Evolutionary conservation across 805 yeast genomes (phyloP).

Genomic region (Schwanniomyces occidentalis): DNA sequence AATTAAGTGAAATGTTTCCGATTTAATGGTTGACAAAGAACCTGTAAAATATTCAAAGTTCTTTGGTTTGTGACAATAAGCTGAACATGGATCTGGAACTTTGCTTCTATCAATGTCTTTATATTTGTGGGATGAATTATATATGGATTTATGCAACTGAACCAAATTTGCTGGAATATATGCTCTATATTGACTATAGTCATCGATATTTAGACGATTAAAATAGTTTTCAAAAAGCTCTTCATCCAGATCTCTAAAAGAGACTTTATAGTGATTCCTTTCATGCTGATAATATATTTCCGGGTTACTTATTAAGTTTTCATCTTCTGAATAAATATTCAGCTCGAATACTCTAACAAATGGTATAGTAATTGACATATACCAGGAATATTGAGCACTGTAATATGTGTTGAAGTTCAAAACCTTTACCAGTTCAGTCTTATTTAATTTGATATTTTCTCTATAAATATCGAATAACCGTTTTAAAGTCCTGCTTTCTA

Average conservation of each 20-base stretch:
- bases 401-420: slow-evolving; percentile 32
- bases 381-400: slow-evolving; percentile 40
- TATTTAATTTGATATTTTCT: slow-evolving; percentile 7
- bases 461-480: slow-evolving; percentile 24
- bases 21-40: slow-evolving; percentile 25
- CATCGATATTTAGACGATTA: slow-evolving; percentile 19
- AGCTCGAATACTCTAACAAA: slow-evolving; percentile 37
- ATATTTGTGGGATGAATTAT: slow-evolving; percentile 20
- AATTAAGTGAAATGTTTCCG: slow-evolving; percentile 34
- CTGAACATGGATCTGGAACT: slow-evolving; percentile 17
- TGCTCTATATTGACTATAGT: slow-evolving; percentile 15
- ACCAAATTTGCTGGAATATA: slow-evolving; percentile 19
- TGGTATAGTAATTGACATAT: slow-evolving; percentile 35
- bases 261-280: slow-evolving; percentile 10
- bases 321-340: slow-evolving; percentile 28
- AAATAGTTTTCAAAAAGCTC: slow-evolving; percentile 21
- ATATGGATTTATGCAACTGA: slow-evolving; percentile 18
- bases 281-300: slow-evolving; percentile 15
- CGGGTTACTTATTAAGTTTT: slow-evolving; percentile 15
- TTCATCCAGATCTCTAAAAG: slow-evolving; percentile 23
- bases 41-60: slow-evolving; percentile 30
- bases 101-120: slow-evolving; percentile 4
- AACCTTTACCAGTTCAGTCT: slow-evolving; percentile 27
- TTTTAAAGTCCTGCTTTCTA: slow-evolving; percentile 25
- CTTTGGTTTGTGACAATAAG: slow-evolving; percentile 26